Conservation (phyloP, 2,329 filamentous ascomycete species). For the Rachicladosporium sp. region DNA sequence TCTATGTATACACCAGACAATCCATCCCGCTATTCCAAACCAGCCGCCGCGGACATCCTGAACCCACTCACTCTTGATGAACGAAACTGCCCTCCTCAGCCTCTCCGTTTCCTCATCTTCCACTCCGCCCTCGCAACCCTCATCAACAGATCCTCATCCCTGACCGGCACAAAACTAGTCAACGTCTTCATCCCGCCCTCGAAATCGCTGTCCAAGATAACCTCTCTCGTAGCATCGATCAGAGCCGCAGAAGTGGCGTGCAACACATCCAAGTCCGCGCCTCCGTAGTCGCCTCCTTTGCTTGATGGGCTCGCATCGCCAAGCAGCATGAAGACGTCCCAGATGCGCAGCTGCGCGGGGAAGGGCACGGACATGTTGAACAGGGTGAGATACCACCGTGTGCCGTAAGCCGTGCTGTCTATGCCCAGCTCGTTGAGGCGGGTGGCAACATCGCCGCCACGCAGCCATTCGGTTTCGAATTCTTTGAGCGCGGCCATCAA, state of each 20-base stretch:
- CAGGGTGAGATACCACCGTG: slow-evolving; percentile 90
- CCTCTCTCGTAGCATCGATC: slow-evolving; percentile 79
- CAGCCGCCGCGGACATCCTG: too few relatives aligned
- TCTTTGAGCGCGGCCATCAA: slow-evolving; percentile 76
- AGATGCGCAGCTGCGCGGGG: slow-evolving; percentile 82
- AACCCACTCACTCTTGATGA: background rate
- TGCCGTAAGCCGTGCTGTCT: slow-evolving; percentile 84
- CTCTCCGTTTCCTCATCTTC: slow-evolving; percentile 50
- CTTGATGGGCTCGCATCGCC: slow-evolving; percentile 45
- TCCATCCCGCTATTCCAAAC: too few relatives aligned
- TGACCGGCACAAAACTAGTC: slow-evolving; percentile 85
- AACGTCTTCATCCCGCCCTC: slow-evolving; percentile 97
- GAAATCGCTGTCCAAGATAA: slow-evolving; percentile 85
- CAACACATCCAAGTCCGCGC: slow-evolving; percentile 67
- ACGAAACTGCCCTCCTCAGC: background rate
- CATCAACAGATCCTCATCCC: slow-evolving; percentile 90
- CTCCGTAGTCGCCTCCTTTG: slow-evolving; percentile 28
- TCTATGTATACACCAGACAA: too few relatives aligned
- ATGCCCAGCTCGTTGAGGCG: slow-evolving; percentile 71
- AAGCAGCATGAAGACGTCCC: slow-evolving; percentile 95
- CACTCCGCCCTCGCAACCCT: slow-evolving; percentile 78
- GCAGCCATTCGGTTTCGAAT: slow-evolving; percentile 75
- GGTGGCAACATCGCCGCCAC: slow-evolving; percentile 60
- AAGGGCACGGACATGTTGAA: slow-evolving; percentile 98
- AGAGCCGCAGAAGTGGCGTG: slow-evolving; percentile 84